phyloP scores from a whole-genome alignment of 2,329 filamentous ascomycete genomes.

The Sporothrix euskadiensis region DNA sequence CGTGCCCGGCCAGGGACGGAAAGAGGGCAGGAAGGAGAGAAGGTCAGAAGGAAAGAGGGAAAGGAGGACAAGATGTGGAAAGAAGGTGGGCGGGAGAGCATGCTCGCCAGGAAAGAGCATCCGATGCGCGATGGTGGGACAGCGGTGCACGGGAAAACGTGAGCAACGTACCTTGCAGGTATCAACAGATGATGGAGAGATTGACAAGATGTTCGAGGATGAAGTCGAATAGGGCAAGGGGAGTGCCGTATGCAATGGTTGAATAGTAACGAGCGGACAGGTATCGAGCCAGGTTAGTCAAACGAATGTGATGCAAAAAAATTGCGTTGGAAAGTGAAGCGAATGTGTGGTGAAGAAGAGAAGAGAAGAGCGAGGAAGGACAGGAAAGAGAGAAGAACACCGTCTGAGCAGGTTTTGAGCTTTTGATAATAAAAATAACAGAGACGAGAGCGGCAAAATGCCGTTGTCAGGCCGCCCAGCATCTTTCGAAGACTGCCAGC shows the following conservation, averaged over 20 bases:
- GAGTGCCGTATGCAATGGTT: background rate
- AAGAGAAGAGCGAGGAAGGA: too few species aligned
- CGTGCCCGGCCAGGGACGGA: slow-evolving; percentile 4
- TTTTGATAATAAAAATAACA: background rate
- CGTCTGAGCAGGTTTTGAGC: too few species aligned
- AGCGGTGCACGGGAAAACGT: background rate
- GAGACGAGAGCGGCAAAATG: background rate
- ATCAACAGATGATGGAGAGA: background rate
- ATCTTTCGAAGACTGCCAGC: background rate
- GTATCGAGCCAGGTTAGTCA: background rate
- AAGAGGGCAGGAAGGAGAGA: background rate
- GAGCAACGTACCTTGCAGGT: slow-evolving; percentile 4
- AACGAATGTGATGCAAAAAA: slow-evolving; percentile 2
- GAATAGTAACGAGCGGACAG: slow-evolving; percentile 5
- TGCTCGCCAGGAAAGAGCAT: slow-evolving; percentile 5
- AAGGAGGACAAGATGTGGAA: background rate
- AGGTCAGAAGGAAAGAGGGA: background rate
- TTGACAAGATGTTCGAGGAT: background rate
- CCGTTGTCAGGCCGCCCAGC: background rate
- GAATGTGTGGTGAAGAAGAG: background rate
- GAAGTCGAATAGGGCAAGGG: background rate
- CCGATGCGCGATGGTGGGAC: background rate
- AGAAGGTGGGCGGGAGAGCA: background rate
- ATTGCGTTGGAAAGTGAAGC: background rate
- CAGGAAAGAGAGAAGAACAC: background rate